Percentiles rank a stretch among this genome's conserved stretches.
Conservation (phyloP, 148 eudicot genomes). For the Vaccinium macrocarpon region DNA sequence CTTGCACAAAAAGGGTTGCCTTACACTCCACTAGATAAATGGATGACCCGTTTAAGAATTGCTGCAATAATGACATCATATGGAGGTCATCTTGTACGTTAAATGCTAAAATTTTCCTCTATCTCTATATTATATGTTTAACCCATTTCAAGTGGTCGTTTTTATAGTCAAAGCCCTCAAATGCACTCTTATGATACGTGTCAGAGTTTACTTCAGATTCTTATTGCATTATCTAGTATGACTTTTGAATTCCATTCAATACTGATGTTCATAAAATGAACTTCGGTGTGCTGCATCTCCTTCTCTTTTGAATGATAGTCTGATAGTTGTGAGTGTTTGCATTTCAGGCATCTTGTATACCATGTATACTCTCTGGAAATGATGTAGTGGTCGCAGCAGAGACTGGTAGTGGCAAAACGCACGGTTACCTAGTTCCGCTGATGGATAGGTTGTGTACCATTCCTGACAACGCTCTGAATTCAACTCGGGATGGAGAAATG, state of each 20-base stretch:
- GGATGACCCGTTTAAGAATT: neutral
- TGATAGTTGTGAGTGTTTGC: constrained; percentile 12
- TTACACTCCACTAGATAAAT: neutral
- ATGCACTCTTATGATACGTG: neutral
- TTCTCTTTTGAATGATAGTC: neutral
- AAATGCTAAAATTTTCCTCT: neutral
- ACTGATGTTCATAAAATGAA: neutral
- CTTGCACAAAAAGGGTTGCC: neutral
- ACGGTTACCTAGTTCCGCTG: constrained; percentile 84
- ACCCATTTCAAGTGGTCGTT: neutral
- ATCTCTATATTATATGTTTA: neutral
- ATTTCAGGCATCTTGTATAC: constrained; percentile 89
- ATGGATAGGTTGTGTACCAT: constrained; percentile 48
- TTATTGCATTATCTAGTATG: neutral
- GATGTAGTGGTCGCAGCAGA: constrained; percentile 90
- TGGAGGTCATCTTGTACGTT: neutral
- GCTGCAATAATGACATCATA: neutral
- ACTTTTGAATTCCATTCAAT: neutral
- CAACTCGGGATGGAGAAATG: constrained; percentile 18
- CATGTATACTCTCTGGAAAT: constrained; percentile 65
- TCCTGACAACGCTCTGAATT: constrained; percentile 22
- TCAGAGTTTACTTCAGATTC: neutral
- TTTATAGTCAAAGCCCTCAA: neutral
- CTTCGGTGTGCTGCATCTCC: neutral
- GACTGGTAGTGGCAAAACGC: constrained; percentile 96